Evolutionary conservation across 441 rosid genomes (phyloP).

Genomic region (Corymbia calophylla): DNA sequence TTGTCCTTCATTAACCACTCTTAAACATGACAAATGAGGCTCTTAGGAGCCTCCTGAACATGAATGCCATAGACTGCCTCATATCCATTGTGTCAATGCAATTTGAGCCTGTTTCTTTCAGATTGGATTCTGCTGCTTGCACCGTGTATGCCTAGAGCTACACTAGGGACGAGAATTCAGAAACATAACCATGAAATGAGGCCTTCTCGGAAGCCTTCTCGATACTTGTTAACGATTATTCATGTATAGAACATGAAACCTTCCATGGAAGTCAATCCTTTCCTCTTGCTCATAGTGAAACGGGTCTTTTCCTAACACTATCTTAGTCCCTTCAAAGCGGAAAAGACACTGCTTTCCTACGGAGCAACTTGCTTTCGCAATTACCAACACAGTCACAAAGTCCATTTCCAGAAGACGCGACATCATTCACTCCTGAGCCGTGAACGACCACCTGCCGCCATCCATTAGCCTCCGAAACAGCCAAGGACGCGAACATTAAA

Average conservation of each 20-base stretch:
- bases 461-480: background rate
- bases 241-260: background rate
- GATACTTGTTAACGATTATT: background rate
- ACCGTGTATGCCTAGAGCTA: background rate
- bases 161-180: background rate
- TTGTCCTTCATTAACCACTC: background rate
- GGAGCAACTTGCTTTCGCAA: background rate
- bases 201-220: background rate
- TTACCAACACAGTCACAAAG: background rate
- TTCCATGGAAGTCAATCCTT: background rate
- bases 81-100: background rate
- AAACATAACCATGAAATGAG: background rate
- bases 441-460: background rate
- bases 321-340: background rate
- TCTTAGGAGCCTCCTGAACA: background rate
- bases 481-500: background rate
- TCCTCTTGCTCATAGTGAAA: background rate
- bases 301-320: background rate
- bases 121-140: background rate
- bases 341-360: background rate
- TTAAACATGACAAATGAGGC: background rate
- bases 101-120: background rate
- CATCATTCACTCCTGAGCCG: background rate
- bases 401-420: background rate
- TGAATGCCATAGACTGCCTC: background rate